phyloP scores from a whole-genome alignment of 768 basidiomycete species.

The Phlegmacium glaucopus region DNA sequence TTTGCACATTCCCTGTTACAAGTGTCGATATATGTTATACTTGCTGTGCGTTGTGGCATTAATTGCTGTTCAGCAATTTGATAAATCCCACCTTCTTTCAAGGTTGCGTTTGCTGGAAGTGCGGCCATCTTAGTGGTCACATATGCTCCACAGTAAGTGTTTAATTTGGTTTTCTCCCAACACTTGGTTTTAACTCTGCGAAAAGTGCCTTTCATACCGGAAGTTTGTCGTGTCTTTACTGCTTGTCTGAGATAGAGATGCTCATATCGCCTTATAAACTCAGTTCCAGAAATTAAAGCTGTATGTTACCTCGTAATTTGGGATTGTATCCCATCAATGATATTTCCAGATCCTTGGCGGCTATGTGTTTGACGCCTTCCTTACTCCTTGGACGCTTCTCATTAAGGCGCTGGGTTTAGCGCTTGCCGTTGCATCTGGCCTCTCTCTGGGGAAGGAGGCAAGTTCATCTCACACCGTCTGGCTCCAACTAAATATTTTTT shows the following conservation, averaged over 20 bases:
- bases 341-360: constrained; percentile 65
- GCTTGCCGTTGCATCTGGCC: constrained; percentile 79
- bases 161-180: neutral
- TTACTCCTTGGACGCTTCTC: constrained; percentile 82
- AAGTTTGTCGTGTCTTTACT: constrained; percentile 45
- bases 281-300: constrained; percentile 80
- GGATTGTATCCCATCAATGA: too few relatives aligned
- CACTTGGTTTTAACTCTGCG: neutral
- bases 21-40: constrained; percentile 56
- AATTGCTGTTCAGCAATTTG: neutral
- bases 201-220: constrained; percentile 74
- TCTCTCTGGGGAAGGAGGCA: constrained; percentile 84
- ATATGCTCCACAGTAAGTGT: constrained; percentile 68
- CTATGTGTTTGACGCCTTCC: constrained; percentile 83
- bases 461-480: constrained; percentile 11
- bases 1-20: constrained; percentile 63
- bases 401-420: constrained; percentile 84
- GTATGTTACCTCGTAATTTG: constrained; percentile 28
- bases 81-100: neutral
- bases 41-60: constrained; percentile 48
- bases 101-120: constrained; percentile 62
- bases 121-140: constrained; percentile 60
- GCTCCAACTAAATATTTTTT: constrained; percentile 1
- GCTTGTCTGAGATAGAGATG: neutral
- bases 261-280: neutral